These are phyloP conservation scores for Torulaspora gathmanii DNA, from an alignment of 805 yeast species.

Conservation along the genomic window DNA sequence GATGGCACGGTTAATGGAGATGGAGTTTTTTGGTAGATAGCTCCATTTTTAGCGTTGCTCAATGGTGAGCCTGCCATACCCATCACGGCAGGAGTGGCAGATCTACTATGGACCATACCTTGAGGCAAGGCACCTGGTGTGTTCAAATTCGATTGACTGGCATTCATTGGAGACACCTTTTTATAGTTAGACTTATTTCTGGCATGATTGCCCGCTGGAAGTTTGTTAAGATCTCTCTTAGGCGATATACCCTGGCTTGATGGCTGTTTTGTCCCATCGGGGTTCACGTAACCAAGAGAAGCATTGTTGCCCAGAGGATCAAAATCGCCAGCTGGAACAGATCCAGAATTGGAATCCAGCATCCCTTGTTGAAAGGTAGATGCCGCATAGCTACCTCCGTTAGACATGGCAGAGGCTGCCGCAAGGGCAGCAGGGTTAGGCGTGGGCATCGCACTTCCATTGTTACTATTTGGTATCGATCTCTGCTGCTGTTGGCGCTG, in stretches of 20 bases:
- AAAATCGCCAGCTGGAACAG: constrained; percentile 4
- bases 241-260: constrained; percentile 18
- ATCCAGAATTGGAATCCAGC: constrained; percentile 5
- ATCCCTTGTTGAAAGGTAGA: constrained; percentile 8
- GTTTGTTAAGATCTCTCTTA: constrained; percentile 12
- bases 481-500: constrained; percentile 22
- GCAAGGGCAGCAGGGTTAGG: constrained; percentile 12
- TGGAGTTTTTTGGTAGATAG: constrained; percentile 16
- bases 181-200: constrained; percentile 11
- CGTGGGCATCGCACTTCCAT: constrained; percentile 7
- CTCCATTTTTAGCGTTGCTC: constrained; percentile 3
- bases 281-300: constrained; percentile 23
- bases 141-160: constrained; percentile 11
- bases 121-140: constrained; percentile 15
- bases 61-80: constrained; percentile 17
- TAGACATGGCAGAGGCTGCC: constrained; percentile 9
- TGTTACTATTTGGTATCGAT: constrained; percentile 1
- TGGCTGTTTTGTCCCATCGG: constrained; percentile 16
- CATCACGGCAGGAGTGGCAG: constrained; percentile 23
- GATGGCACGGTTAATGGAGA: constrained; percentile 20
- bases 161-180: constrained; percentile 17
- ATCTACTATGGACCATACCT: constrained; percentile 14
- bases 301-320: constrained; percentile 12
- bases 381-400: constrained; percentile 4
- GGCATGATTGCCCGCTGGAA: constrained; percentile 8